Percentiles rank a stretch among this genome's conserved stretches.
phyloP scores from a whole-genome alignment of 352 stramenopile species.

The Phytophthora vignae region DNA sequence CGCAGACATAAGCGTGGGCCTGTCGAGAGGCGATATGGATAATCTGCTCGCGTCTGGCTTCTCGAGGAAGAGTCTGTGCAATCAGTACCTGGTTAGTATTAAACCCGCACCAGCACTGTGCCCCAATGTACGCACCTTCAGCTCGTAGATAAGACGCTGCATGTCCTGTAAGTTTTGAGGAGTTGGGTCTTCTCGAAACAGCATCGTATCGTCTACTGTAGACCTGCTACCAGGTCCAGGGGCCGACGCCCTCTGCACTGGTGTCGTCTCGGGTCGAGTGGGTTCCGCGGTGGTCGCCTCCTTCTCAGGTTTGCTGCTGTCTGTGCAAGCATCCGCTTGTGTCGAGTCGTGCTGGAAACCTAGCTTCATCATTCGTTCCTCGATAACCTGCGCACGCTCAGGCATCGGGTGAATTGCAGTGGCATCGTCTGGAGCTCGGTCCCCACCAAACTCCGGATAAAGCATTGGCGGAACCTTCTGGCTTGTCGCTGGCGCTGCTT shows the following conservation, averaged over 20 bases:
- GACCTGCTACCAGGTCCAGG: not conserved
- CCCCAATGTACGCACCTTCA: slow-evolving; percentile 44
- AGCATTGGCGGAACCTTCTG: slow-evolving; percentile 30
- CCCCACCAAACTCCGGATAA: slow-evolving; percentile 51
- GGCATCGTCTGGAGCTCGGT: not conserved
- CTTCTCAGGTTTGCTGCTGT: not conserved
- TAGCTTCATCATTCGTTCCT: slow-evolving; percentile 47
- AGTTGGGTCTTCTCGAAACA: slow-evolving; percentile 20
- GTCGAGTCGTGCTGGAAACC: slow-evolving; percentile 52
- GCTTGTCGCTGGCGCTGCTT: not conserved
- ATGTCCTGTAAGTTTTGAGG: slow-evolving; percentile 53
- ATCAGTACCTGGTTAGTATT: slow-evolving; percentile 1
- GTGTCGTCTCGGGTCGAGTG: slow-evolving; percentile 26
- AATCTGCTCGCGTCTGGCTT: slow-evolving; percentile 54
- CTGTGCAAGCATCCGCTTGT: slow-evolving; percentile 2
- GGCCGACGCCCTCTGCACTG: not conserved
- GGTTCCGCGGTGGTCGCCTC: not conserved
- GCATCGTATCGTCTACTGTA: slow-evolving; percentile 39
- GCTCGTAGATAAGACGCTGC: slow-evolving; percentile 68
- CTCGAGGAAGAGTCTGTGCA: slow-evolving; percentile 52
- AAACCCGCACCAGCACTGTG: not conserved
- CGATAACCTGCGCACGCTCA: slow-evolving; percentile 49
- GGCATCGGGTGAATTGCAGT: slow-evolving; percentile 38
- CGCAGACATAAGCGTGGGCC: slow-evolving; percentile 60
- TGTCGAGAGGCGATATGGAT: slow-evolving; percentile 54